Percentiles rank a stretch among this genome's conserved stretches.
Evolutionary conservation across 2,329 filamentous ascomycete genomes (phyloP).

Genomic region (Microsporum audouinii): DNA sequence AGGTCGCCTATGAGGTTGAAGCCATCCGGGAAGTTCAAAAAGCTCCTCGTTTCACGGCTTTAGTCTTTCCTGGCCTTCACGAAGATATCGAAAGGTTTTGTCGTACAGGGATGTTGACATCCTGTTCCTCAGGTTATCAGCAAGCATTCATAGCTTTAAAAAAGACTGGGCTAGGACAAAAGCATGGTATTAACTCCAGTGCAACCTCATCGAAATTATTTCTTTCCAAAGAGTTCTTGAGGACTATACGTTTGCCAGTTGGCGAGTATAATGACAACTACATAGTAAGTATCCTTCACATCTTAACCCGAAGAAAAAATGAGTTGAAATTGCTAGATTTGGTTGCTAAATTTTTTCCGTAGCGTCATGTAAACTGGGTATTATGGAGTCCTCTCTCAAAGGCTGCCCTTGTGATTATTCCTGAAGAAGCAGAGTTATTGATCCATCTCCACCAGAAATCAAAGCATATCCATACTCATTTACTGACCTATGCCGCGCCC

Average conservation of each 20-base stretch:
- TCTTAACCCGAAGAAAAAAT: not conserved
- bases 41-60: constrained; percentile 30
- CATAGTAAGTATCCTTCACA: constrained; percentile 6
- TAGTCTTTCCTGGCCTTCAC: constrained; percentile 39
- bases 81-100: constrained; percentile 38
- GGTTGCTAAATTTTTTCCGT: constrained; percentile 18
- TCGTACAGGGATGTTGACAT: constrained; percentile 33
- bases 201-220: constrained; percentile 9
- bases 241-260: constrained; percentile 6
- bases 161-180: constrained; percentile 29
- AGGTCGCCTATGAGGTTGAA: constrained; percentile 49
- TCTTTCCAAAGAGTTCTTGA: constrained; percentile 12
- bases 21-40: constrained; percentile 45
- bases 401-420: constrained; percentile 47
- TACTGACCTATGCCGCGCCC: constrained; percentile 50
- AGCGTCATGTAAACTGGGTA: constrained; percentile 49
- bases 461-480: constrained; percentile 24
- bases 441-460: constrained; percentile 35
- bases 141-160: constrained; percentile 35
- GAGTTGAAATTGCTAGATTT: not conserved
- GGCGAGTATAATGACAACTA: constrained; percentile 9
- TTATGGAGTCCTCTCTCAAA: constrained; percentile 42
- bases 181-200: constrained; percentile 21
- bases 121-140: constrained; percentile 28
- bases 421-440: constrained; percentile 51